These are phyloP conservation scores for Epichloe coenophiala DNA, from an alignment of 2,329 filamentous ascomycete species.

Conservation along the genomic window DNA sequence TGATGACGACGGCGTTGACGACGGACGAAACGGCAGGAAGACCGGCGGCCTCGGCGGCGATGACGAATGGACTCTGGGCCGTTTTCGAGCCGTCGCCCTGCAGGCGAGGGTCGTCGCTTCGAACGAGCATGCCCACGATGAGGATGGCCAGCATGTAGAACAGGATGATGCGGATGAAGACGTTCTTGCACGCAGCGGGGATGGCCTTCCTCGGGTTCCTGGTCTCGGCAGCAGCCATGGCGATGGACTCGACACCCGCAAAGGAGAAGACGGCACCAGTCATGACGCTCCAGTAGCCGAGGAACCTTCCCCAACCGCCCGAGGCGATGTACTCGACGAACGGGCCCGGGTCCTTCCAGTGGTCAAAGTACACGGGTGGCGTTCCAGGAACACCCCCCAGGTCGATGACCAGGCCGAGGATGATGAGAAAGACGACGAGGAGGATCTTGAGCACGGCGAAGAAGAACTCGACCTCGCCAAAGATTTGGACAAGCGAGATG, in stretches of 20 bases:
- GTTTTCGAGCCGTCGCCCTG: constrained; percentile 26
- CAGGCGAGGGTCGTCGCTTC: constrained; percentile 42
- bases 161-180: constrained; percentile 44
- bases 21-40: constrained; percentile 55
- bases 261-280: constrained; percentile 55
- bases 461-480: constrained; percentile 44
- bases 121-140: constrained; percentile 55
- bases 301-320: constrained; percentile 47
- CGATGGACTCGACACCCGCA: constrained; percentile 49
- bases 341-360: constrained; percentile 56
- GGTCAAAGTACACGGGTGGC: constrained; percentile 48
- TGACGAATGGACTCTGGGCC: constrained; percentile 51
- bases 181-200: constrained; percentile 40
- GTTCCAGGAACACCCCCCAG: constrained; percentile 47
- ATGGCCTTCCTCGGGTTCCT: constrained; percentile 40
- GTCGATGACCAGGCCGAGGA: constrained; percentile 48
- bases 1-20: constrained; percentile 66
- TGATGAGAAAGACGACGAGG: constrained; percentile 47
- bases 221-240: constrained; percentile 48
- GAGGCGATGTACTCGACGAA: constrained; percentile 50
- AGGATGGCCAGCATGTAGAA: constrained; percentile 55
- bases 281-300: constrained; percentile 51
- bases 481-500: constrained; percentile 42
- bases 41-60: constrained; percentile 54
- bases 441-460: constrained; percentile 43